Percentiles rank a stretch among this genome's conserved stretches.
Conservation (phyloP, 495 filamentous ascomycete species). For the Penicillium turbatum region DNA sequence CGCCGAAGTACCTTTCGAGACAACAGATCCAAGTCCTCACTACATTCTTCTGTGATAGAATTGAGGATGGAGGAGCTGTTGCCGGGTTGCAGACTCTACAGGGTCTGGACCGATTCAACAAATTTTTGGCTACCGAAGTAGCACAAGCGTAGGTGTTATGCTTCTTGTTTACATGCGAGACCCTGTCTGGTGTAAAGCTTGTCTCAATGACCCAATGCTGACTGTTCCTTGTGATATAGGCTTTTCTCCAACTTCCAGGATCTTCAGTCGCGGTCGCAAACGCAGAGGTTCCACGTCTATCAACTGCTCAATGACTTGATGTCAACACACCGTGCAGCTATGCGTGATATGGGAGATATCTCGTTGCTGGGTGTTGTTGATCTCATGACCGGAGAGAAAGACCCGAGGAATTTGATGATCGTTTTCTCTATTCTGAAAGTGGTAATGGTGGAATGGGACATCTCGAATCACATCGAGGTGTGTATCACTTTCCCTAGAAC, state of each 20-base stretch:
- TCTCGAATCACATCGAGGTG: slow-evolving; percentile 59
- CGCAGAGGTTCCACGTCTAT: slow-evolving; percentile 59
- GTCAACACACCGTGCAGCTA: slow-evolving; percentile 56
- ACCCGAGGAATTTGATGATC: slow-evolving; percentile 73
- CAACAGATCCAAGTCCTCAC: slow-evolving; percentile 62
- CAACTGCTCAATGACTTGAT: slow-evolving; percentile 63
- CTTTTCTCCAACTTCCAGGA: slow-evolving; percentile 51
- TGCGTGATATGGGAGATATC: slow-evolving; percentile 53
- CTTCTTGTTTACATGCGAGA: background rate
- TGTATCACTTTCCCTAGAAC: slow-evolving; percentile 24
- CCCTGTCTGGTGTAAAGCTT: background rate
- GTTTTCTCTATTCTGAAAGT: slow-evolving; percentile 71
- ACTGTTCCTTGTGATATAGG: slow-evolving; percentile 24
- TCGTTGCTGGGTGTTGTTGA: slow-evolving; percentile 62
- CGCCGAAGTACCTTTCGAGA: slow-evolving; percentile 56
- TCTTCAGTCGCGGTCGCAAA: slow-evolving; percentile 59
- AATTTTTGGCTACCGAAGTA: slow-evolving; percentile 43
- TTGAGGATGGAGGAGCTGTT: slow-evolving; percentile 56
- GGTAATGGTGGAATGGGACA: slow-evolving; percentile 70
- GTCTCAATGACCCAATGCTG: slow-evolving; percentile 8
- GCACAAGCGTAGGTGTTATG: slow-evolving; percentile 44
- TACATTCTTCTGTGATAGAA: slow-evolving; percentile 57
- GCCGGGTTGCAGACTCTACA: slow-evolving; percentile 47
- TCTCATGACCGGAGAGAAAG: slow-evolving; percentile 71
- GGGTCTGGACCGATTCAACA: slow-evolving; percentile 45